Evolutionary conservation across 805 yeast genomes (phyloP).

Genomic region (Kodamaea hsintzibuensis): DNA sequence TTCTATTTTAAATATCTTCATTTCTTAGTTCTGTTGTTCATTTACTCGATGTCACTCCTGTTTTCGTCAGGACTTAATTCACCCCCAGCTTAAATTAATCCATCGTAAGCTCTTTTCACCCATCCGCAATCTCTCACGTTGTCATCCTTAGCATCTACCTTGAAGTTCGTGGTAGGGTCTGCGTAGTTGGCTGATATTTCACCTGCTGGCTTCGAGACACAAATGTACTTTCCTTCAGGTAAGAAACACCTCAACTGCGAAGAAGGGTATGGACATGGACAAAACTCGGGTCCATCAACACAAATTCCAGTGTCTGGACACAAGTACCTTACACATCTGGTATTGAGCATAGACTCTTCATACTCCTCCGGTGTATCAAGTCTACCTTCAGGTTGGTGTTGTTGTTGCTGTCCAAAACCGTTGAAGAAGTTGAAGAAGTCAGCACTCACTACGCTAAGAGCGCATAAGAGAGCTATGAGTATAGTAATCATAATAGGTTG

Average conservation of each 20-base stretch:
- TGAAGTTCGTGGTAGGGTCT: conserved; percentile 46
- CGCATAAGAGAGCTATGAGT: neutral
- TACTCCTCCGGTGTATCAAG: conserved; percentile 34
- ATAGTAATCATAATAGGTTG: neutral
- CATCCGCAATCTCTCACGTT: conserved; percentile 76
- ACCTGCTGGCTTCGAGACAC: conserved; percentile 80
- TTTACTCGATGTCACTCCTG: neutral
- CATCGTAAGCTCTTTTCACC: conserved; percentile 73
- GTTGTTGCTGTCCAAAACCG: conserved; percentile 18
- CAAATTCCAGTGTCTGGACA: conserved; percentile 86
- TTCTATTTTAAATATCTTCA: neutral
- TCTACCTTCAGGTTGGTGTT: conserved; percentile 24
- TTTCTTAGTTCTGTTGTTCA: neutral
- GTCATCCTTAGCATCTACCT: conserved; percentile 52
- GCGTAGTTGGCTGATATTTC: conserved; percentile 30
- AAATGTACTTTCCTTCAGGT: conserved; percentile 70
- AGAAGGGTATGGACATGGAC: conserved; percentile 90
- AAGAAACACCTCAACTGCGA: conserved; percentile 79
- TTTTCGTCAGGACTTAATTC: neutral
- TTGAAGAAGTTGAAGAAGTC: conserved; percentile 37
- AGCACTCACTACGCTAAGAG: conserved; percentile 22
- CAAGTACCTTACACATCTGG: conserved; percentile 61
- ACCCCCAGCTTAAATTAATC: conserved; percentile 24
- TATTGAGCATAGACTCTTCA: conserved; percentile 39
- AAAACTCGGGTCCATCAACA: conserved; percentile 64